Base-by-base conservation (phyloP, 345 rosid species). In the Populus simonii region DNA sequence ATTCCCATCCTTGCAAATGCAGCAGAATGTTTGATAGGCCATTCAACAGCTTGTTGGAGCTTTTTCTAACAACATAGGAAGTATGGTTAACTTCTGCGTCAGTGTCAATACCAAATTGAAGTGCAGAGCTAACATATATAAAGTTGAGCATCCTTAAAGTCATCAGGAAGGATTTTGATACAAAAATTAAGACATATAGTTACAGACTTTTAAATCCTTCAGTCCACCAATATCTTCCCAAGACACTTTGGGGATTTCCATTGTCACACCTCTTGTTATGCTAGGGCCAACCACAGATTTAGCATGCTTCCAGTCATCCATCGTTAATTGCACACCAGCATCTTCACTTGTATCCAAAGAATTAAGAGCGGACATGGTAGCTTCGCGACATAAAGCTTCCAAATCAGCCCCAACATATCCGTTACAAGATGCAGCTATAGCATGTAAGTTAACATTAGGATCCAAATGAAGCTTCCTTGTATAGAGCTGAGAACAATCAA, bases 351-450 rank as follows among this genome's bases (percentile, higher is more conserved):
- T 80, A 76, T 86, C 85, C 11, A 87, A 53, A n/a, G 86, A 85
- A 79, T 93, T 90, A 73, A 88, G 82, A 38, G 94, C 92, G 16
- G 87, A 86, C 74, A 82, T 53, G 59, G 91, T 70, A 11, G 99
- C 96, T 80, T 93, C 94, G 27, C 91, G 92, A 39, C 96, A 93
- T 84, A 96, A 84, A 76, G 97, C 96, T 91, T 92, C 97, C 78
- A 96, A 89, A 91, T 93, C 98, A 83, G 98, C 96, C 71, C 99
- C 98, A 75, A 93, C 97, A 83, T 87, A 96, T 68, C 98, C 99
- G 69, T 89, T 93, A 89, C 94, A 93, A 66, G 90, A 88, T 65
- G 89, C 83, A 81, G 98, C 99, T 72, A 96, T 75, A 61, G 86
- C 91, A 83, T 84, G 82, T 38, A 96, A 84, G 81, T 90, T 88